Conservation (phyloP, 2,329 filamentous ascomycete species). For the Sporothrix curviconia region DNA sequence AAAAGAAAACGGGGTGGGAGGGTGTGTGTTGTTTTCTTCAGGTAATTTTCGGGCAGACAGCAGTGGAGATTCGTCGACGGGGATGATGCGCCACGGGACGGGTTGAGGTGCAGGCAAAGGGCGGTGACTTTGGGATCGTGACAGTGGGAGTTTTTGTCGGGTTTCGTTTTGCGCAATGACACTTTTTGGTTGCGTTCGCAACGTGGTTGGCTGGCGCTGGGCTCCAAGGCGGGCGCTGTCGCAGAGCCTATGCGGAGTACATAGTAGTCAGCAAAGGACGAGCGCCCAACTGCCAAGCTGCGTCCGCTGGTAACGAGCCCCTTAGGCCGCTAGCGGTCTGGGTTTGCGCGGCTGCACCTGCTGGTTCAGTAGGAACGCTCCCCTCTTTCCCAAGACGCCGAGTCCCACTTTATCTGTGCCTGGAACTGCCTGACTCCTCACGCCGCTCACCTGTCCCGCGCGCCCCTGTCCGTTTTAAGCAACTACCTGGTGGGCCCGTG, state of each 20-base stretch:
- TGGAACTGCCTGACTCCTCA: not conserved
- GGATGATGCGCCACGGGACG: not conserved
- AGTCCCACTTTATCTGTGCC: not conserved
- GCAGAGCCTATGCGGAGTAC: not conserved
- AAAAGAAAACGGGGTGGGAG: not conserved
- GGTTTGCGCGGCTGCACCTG: not conserved
- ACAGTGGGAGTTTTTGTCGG: not conserved
- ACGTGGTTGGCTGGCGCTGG: constrained; percentile 7
- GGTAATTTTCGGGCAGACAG: not conserved
- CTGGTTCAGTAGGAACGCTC: constrained; percentile 3
- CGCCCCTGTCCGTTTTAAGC: constrained; percentile 6
- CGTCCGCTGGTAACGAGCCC: no score
- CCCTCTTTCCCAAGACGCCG: no score
- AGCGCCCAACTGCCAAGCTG: not conserved
- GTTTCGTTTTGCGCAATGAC: not conserved
- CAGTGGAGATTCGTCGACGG: not conserved
- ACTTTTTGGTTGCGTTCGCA: constrained; percentile 1
- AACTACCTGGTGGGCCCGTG: constrained; percentile 8
- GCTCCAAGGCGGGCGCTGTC: not conserved
- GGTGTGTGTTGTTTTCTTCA: not conserved
- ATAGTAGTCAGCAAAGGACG: constrained; percentile 4
- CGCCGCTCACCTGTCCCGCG: constrained; percentile 4
- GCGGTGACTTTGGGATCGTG: not conserved
- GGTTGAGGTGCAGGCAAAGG: not conserved
- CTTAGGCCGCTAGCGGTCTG: not conserved